Percentiles rank a stretch among this genome's conserved stretches.
Conservation (phyloP, 495 filamentous ascomycete species). For the Penicillium daleae region DNA sequence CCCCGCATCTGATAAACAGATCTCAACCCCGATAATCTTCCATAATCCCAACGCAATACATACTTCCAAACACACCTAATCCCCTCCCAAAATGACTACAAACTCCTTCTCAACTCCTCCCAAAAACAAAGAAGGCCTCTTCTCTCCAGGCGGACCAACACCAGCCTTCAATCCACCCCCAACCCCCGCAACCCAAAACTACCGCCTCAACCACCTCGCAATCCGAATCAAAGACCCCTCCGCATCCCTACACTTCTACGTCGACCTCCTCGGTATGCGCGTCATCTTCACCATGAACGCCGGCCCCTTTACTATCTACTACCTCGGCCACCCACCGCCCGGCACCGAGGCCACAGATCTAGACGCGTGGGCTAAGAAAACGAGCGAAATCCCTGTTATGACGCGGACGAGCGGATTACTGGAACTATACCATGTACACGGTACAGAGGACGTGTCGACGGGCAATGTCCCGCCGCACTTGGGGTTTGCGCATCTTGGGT, state of each 20-base stretch:
- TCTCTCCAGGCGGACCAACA: slow-evolving; percentile 37
- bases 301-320: slow-evolving; percentile 49
- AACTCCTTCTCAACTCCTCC: slow-evolving; percentile 18
- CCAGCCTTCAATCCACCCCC: slow-evolving; percentile 33
- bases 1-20: not conserved
- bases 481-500: slow-evolving; percentile 47
- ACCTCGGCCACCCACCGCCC: slow-evolving; percentile 44
- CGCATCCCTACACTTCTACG: slow-evolving; percentile 49
- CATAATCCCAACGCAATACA: not conserved
- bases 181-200: slow-evolving; percentile 39
- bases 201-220: slow-evolving; percentile 51
- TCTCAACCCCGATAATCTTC: not conserved
- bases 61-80: not conserved
- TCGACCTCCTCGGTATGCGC: slow-evolving; percentile 52
- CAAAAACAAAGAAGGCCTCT: slow-evolving; percentile 29
- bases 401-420: slow-evolving; percentile 38
- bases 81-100: slow-evolving; percentile 1
- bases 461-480: slow-evolving; percentile 41
- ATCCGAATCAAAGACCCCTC: slow-evolving; percentile 45
- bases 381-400: slow-evolving; percentile 29
- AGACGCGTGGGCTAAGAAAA: slow-evolving; percentile 31
- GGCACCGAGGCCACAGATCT: slow-evolving; percentile 27
- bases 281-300: slow-evolving; percentile 51
- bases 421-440: slow-evolving; percentile 44
- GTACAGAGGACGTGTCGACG: slow-evolving; percentile 33